Evolutionary conservation across 2,329 filamentous ascomycete species (phyloP), one percentile per base, ranked within the genome.

Genomic region (Chrysoporthe austroafricana): DNA sequence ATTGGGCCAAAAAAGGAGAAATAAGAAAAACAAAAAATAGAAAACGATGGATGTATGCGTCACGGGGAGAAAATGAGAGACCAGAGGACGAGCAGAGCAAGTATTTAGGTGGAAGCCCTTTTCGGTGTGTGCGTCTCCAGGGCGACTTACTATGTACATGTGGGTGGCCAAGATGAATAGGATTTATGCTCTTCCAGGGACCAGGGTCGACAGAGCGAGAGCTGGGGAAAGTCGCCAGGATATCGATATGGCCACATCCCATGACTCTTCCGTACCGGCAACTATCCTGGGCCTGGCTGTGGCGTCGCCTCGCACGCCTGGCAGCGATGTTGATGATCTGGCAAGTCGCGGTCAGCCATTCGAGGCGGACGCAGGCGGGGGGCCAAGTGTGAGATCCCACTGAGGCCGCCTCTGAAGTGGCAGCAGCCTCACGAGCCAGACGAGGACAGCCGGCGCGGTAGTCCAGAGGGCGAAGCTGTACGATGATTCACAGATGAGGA

Each of bases 211-310:
- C 48, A 67, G 61, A 66, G 62, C 67, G 36, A 69, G 67, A 69
- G 65, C 67, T 67, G 67, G 67, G 65, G 64, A 65, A 69, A 26
- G 57, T 48, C 36, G 36, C 62, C 57, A 58, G 62, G 65, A 64
- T 63, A 62, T 26, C 43, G 26, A 34, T 34, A 59, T 58, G 68
- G 61, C 65, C 57, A 65, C 58, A 60, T 65, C 65, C 66, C 66
- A 69, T 69, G 66, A 68, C 68, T 68, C 62, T 61, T 64, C 57
- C 5, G 59, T 50, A 60, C 26, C 67, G 52, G 64, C 56, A 66
- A 67, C n/a, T 69, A 69, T 66, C 66, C 63, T 66, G 65, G 68
- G 64, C 62, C 59, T 63, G 62, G 26, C 6, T 50, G 66, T 67
- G 68, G 68, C 68, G 66, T 68, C 32, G 5, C 57, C 8, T 21